phyloP scores from a whole-genome alignment of 2,329 filamentous ascomycete genomes.

The Colletotrichum sp. region DNA sequence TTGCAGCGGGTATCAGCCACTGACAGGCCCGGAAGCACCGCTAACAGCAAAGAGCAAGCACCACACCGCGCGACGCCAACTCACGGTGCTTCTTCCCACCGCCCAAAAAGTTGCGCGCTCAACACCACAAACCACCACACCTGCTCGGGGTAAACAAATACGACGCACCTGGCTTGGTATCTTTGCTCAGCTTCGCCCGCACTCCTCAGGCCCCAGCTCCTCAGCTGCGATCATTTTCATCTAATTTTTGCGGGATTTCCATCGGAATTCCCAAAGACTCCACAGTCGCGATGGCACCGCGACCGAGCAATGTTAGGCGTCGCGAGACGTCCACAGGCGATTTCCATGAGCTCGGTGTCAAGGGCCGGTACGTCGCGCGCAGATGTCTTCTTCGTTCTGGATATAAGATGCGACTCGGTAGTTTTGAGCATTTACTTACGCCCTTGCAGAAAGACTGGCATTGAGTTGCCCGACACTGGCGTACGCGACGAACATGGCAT shows the following conservation, averaged over 20 bases:
- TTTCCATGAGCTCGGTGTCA: conserved; percentile 54
- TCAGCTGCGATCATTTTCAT: not conserved
- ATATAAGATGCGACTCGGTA: not conserved
- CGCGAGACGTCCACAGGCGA: conserved; percentile 38
- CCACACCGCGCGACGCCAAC: not conserved
- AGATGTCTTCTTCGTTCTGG: not conserved
- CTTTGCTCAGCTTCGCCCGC: not conserved
- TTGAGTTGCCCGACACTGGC: conserved; percentile 78
- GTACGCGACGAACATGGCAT: conserved; percentile 90
- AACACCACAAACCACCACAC: not conserved
- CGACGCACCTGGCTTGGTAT: not conserved
- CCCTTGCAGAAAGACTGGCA: conserved; percentile 81
- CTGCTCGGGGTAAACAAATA: conserved; percentile 1
- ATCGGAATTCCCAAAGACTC: not conserved
- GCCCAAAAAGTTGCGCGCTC: conserved; percentile 9
- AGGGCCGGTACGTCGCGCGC: conserved; percentile 48
- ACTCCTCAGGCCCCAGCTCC: not conserved
- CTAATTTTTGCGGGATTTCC: not conserved
- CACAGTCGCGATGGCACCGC: conserved; percentile 15
- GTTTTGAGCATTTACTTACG: not conserved
- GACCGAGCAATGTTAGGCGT: conserved; percentile 8
- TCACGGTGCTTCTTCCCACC: not conserved
- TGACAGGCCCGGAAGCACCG: not conserved
- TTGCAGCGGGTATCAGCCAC: conserved; percentile 1
- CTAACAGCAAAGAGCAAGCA: not conserved